Evolutionary conservation across 2,329 filamentous ascomycete genomes (phyloP), one percentile per base, ranked within the genome.

Genomic region (Scedosporium aurantiacum): DNA sequence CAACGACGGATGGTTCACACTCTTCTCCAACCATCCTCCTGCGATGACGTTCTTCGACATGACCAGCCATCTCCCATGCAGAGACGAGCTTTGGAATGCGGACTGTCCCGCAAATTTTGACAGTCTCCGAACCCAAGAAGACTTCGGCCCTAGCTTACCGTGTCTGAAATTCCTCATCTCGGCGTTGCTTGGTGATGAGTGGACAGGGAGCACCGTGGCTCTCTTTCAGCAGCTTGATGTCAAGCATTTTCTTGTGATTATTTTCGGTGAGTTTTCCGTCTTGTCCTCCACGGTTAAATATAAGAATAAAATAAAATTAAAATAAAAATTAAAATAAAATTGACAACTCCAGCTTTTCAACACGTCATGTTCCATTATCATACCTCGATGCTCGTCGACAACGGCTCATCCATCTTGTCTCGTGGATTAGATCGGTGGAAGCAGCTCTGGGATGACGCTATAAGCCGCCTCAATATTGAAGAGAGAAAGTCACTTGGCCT

Each of bases 31-130:
- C 63, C 52, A 18, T 47, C 52, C 45, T 5, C 25, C 14, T 54
- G 40, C 10, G 28, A 66, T 58, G 55, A 57, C 55, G 4, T 32
- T 57, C 27, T 27, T 57, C 7, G 55, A 57, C 40, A 57, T 57
- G 55, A 37, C 8, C 3, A 16, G 55, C 25, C 21, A 57, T 37
- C 28, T 57, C 10, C 55, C 55, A 3, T 57, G 55, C 12, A 27
- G 28, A 40, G 55, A 57, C 21, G 25, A 57, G n/a, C n/a, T 57
- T 3, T 57, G 55, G 43, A 23, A n/a, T 6, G 43, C 43, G 8
- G 43, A 47, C 16, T 21, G n/a, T n/a, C 8, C 43, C 14, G 21
- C 16, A 21, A 47, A 5, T 47, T 47, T 47, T 12, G n/a, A 47
- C 14, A 23, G 21, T 47, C n/a, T 47, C 5, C n/a, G 16, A 23